These are phyloP conservation scores for Trichopus zeylanicus DNA, from an alignment of 116 monocot species.

Conservation along the genomic window DNA sequence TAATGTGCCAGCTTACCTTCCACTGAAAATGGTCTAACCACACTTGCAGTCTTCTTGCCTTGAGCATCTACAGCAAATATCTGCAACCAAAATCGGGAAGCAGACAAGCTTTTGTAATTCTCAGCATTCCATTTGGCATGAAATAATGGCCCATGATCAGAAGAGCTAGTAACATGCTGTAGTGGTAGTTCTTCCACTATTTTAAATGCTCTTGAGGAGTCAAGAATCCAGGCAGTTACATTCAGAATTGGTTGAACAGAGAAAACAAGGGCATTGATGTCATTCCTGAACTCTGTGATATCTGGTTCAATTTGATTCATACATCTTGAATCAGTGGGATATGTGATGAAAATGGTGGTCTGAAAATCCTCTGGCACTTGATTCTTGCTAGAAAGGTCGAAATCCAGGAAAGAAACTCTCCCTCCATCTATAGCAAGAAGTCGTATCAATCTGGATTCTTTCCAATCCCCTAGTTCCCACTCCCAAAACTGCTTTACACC, in stretches of 20 bases:
- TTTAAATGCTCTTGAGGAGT: constrained; percentile 45
- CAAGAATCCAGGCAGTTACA: constrained; percentile 65
- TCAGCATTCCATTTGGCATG: constrained; percentile 81
- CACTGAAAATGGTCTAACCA: constrained; percentile 56
- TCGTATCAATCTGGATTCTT: constrained; percentile 57
- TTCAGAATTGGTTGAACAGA: constrained; percentile 36
- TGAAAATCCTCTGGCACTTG: constrained; percentile 20
- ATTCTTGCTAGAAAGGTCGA: constrained; percentile 19
- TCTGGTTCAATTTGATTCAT: constrained; percentile 29
- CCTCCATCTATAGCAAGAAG: constrained; percentile 73
- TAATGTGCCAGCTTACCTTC: constrained; percentile 41
- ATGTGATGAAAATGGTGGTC: constrained; percentile 57
- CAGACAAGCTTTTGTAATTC: constrained; percentile 41
- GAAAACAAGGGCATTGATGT: constrained; percentile 76
- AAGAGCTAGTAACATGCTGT: constrained; percentile 12
- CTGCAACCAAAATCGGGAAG: constrained; percentile 57
- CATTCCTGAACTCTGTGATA: constrained; percentile 31
- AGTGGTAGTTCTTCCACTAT: constrained; percentile 73
- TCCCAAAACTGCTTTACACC: constrained; percentile 56
- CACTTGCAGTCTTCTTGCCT: constrained; percentile 33
- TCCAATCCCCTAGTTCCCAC: constrained; percentile 96
- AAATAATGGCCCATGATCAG: constrained; percentile 27
- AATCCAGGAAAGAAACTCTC: constrained; percentile 57
- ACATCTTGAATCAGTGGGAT: constrained; percentile 65
- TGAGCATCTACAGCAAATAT: constrained; percentile 40